phyloP scores from a whole-genome alignment of 768 basidiomycete genomes.

The Amylocystis lapponica region DNA sequence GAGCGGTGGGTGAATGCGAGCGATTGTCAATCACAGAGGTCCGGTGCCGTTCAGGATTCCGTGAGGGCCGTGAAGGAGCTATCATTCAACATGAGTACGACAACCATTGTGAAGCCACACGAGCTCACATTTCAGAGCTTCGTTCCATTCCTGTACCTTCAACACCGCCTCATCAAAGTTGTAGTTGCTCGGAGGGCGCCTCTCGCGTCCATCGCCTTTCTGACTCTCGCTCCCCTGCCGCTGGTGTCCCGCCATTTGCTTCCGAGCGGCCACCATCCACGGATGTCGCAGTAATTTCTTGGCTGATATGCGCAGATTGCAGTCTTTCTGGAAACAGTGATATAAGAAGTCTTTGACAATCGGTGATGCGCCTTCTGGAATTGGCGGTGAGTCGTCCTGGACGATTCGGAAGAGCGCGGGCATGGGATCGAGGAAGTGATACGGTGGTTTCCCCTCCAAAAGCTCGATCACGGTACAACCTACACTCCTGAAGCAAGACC shows the following conservation, averaged over 20 bases:
- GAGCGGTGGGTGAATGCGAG: slow-evolving; percentile 41
- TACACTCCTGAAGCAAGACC: slow-evolving; percentile 58
- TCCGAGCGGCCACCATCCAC: slow-evolving; percentile 89
- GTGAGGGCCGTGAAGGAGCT: slow-evolving; percentile 75
- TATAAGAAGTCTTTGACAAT: slow-evolving; percentile 95
- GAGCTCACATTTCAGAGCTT: slow-evolving; percentile 80
- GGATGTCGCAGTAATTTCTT: slow-evolving; percentile 90
- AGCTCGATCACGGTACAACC: slow-evolving; percentile 98
- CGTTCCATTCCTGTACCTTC: slow-evolving; percentile 98
- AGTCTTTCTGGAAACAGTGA: slow-evolving; percentile 98
- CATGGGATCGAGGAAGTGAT: slow-evolving; percentile 95
- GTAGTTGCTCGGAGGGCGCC: slow-evolving; percentile 66
- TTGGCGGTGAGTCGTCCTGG: slow-evolving; percentile 94
- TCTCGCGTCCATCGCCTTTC: slow-evolving; percentile 29
- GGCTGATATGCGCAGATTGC: slow-evolving; percentile 89
- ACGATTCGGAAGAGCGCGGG: slow-evolving; percentile 98
- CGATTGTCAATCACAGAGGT: slow-evolving; percentile 25
- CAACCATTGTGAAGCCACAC: slow-evolving; percentile 3
- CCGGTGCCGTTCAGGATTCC: slow-evolving; percentile 44
- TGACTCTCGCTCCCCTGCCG: slow-evolving; percentile 29
- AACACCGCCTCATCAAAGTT: slow-evolving; percentile 92
- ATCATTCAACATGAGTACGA: slow-evolving; percentile 2
- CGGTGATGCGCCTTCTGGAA: slow-evolving; percentile 92
- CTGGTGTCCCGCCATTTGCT: slow-evolving; percentile 52
- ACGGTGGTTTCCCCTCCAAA: slow-evolving; percentile 87